Conservation (phyloP, 2,329 filamentous ascomycete genomes). For the Thermoascus crustaceus region DNA sequence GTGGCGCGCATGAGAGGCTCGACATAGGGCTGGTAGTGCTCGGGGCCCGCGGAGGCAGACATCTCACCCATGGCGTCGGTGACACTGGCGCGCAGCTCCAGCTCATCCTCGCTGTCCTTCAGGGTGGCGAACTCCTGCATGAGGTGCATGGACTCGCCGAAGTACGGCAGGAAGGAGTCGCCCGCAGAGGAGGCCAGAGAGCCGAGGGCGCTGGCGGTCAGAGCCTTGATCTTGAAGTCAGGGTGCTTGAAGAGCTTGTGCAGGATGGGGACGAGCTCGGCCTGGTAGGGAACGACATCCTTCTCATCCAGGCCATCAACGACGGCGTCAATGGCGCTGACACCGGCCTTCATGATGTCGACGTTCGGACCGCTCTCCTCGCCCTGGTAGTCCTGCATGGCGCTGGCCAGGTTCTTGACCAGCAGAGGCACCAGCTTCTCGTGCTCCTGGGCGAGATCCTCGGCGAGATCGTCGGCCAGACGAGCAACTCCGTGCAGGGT, state of each 20-base stretch:
- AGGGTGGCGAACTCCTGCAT: constrained; percentile 75
- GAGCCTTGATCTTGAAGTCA: constrained; percentile 82
- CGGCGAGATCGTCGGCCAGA: constrained; percentile 84
- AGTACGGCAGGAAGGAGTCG: constrained; percentile 80
- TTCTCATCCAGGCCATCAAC: constrained; percentile 70
- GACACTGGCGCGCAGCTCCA: constrained; percentile 80
- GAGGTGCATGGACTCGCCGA: constrained; percentile 82
- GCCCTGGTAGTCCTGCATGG: constrained; percentile 58
- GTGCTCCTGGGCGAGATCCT: constrained; percentile 81
- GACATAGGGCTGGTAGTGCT: constrained; percentile 85
- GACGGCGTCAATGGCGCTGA: constrained; percentile 83
- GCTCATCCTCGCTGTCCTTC: constrained; percentile 82
- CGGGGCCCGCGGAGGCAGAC: constrained; percentile 74
- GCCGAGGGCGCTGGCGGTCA: constrained; percentile 80
- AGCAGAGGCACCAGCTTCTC: constrained; percentile 74
- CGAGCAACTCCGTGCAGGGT: constrained; percentile 81
- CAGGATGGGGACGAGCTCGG: constrained; percentile 75
- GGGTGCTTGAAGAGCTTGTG: constrained; percentile 75
- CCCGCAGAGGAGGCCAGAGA: constrained; percentile 82
- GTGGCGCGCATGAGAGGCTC: constrained; percentile 83
- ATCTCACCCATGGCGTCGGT: constrained; percentile 93
- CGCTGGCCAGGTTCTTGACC: constrained; percentile 79
- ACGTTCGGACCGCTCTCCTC: constrained; percentile 64
- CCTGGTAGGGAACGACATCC: constrained; percentile 73
- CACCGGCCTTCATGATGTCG: constrained; percentile 80